Conservation (phyloP, 73 alveolate genomes). For the Paramecium primaurelia region DNA sequence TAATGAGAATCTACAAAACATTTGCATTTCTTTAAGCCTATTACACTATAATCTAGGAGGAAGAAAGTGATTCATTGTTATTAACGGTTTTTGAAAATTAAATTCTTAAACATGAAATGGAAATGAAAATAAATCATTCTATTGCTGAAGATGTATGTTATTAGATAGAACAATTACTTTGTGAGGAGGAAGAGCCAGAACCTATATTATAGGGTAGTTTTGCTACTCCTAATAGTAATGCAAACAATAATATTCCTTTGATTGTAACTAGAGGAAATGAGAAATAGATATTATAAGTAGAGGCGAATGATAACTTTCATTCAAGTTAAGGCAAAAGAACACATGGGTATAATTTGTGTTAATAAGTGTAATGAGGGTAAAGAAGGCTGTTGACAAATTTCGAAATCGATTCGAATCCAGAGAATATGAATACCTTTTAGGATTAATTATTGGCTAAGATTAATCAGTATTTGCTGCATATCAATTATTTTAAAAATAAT, state of each 20-base stretch:
- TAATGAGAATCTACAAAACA: not conserved
- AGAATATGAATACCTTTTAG: slow-evolving; percentile 39
- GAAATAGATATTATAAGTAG: not conserved
- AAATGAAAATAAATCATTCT: not conserved
- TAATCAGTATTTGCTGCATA: slow-evolving; percentile 11
- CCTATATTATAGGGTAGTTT: not conserved
- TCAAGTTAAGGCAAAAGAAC: slow-evolving; percentile 44
- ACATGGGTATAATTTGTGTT: slow-evolving; percentile 20
- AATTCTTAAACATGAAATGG: not conserved
- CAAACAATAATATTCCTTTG: not conserved
- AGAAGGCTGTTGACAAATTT: slow-evolving; percentile 35
- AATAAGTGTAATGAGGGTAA: slow-evolving; percentile 25
- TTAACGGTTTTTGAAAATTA: slow-evolving; percentile 22
- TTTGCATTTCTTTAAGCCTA: slow-evolving; percentile 22
- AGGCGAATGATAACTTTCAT: slow-evolving; percentile 33
- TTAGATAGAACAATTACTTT: not conserved
- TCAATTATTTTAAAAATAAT: not conserved
- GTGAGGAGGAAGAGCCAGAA: slow-evolving; percentile 16
- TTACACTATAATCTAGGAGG: not conserved
- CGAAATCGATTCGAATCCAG: not conserved
- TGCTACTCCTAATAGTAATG: not conserved
- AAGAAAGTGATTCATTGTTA: slow-evolving; percentile 18
- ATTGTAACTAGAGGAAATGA: slow-evolving; percentile 30
- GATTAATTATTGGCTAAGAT: not conserved
- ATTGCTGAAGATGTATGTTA: not conserved